These are phyloP conservation scores for Mortierella antarctica DNA, from an alignment of 192 early-diverging fungal species.

Conservation along the genomic window DNA sequence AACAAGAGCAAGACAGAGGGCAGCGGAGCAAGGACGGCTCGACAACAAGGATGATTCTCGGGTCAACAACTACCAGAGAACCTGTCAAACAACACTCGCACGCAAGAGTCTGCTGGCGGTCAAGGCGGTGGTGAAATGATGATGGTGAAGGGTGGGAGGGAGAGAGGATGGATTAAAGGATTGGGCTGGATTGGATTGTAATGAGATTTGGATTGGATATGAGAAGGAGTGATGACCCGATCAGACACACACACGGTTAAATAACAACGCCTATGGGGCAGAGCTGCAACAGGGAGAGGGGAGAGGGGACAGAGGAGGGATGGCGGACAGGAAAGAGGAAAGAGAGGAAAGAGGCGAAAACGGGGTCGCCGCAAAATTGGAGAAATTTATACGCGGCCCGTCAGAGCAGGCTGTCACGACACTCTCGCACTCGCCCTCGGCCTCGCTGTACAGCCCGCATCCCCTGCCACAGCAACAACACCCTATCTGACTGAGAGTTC, in stretches of 20 bases:
- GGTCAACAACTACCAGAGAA: conserved; percentile 55
- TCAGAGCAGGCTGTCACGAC: too few relatives aligned
- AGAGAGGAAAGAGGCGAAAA: conserved; percentile 3
- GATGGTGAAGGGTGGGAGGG: neutral
- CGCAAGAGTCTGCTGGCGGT: neutral
- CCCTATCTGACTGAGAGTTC: too few relatives aligned
- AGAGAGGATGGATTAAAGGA: neutral
- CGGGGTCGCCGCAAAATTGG: neutral
- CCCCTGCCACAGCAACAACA: too few relatives aligned
- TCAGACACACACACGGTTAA: too few relatives aligned
- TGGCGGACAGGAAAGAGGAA: conserved; percentile 2
- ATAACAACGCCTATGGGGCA: neutral
- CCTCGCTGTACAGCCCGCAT: too few relatives aligned
- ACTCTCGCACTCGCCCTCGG: too few relatives aligned
- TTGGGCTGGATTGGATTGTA: neutral
- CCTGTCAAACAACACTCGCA: conserved; percentile 16
- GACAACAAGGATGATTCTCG: conserved; percentile 20
- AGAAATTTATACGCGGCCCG: neutral
- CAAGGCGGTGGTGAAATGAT: conserved; percentile 8
- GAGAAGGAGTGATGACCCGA: neutral
- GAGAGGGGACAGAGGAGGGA: neutral
- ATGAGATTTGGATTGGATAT: neutral
- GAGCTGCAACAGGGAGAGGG: neutral
- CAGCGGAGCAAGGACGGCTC: conserved; percentile 5
- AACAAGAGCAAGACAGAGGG: neutral